Evolutionary conservation across 768 basidiomycete genomes (phyloP).

Genomic region (Krasilnikovozyma curviuscula): DNA sequence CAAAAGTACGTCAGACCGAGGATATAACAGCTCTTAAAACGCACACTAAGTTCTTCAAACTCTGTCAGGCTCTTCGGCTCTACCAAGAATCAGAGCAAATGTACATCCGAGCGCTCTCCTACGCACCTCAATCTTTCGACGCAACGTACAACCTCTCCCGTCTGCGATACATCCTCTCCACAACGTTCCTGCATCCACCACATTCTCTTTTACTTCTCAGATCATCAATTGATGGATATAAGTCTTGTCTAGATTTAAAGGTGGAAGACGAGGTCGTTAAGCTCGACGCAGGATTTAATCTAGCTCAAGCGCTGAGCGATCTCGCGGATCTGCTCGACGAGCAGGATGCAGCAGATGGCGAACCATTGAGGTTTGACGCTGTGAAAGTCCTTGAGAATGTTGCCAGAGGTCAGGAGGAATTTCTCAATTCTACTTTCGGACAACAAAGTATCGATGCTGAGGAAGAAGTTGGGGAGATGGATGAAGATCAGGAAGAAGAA

Average conservation of each 20-base stretch:
- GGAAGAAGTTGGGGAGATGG: neutral
- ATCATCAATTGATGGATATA: conserved; percentile 19
- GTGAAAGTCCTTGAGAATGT: conserved; percentile 17
- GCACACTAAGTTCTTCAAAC: neutral
- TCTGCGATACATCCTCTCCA: conserved; percentile 19
- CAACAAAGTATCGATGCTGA: too few species aligned
- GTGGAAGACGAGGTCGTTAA: conserved; percentile 18
- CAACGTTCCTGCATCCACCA: conserved; percentile 22
- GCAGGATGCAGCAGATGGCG: conserved; percentile 7
- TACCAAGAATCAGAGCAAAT: conserved; percentile 22
- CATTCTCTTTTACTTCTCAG: conserved; percentile 11
- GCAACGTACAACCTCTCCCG: conserved; percentile 20
- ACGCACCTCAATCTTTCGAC: conserved; percentile 19
- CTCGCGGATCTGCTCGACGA: conserved; percentile 23
- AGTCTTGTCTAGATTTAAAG: conserved; percentile 15
- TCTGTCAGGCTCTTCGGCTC: conserved; percentile 20
- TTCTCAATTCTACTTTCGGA: too few species aligned
- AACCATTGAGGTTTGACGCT: conserved; percentile 17
- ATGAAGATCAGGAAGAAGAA: neutral
- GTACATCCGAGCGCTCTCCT: conserved; percentile 1
- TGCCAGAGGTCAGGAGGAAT: conserved; percentile 20
- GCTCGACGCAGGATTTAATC: conserved; percentile 22
- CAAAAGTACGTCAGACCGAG: conserved; percentile 17
- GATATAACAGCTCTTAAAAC: neutral
- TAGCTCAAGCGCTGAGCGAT: conserved; percentile 18